Conservation (phyloP, 2,329 filamentous ascomycete genomes). For the Verticillium isaacii region DNA sequence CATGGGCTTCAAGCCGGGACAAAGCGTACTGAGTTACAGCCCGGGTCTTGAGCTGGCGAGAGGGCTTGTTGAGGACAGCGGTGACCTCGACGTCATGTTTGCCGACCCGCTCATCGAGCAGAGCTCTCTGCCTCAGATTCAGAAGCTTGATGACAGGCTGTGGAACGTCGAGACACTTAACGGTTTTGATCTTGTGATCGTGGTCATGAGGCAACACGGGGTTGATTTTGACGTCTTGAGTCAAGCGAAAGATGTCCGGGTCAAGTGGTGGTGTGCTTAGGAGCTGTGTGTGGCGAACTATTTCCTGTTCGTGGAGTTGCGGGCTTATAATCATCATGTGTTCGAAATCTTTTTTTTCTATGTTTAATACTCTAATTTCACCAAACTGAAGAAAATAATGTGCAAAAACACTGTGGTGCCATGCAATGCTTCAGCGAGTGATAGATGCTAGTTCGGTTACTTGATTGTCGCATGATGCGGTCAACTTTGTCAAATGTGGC, state of each 20-base stretch:
- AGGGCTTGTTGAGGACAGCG: conserved; percentile 11
- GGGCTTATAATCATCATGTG: not conserved
- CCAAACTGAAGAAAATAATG: not conserved
- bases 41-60: conserved; percentile 23
- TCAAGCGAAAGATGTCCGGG: conserved; percentile 15
- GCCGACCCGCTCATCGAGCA: conserved; percentile 24
- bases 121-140: conserved; percentile 19
- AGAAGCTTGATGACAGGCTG: conserved; percentile 18
- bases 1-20: conserved; percentile 29
- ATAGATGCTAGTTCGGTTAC: not conserved
- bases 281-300: not conserved
- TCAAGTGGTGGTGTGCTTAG: conserved; percentile 31
- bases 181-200: conserved; percentile 24
- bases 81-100: conserved; percentile 23
- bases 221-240: conserved; percentile 21
- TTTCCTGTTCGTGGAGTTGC: not conserved
- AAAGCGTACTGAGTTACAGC: conserved; percentile 25
- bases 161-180: conserved; percentile 19
- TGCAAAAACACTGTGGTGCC: not conserved
- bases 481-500: not conserved
- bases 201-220: conserved; percentile 22
- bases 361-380: not conserved
- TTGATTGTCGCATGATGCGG: not conserved
- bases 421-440: not conserved
- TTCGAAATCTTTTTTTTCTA: too few species aligned